A percentile compares a stretch with the other conserved stretches of the same genome.
These are phyloP conservation scores for Aureobasidium musti DNA, from an alignment of 2,329 filamentous ascomycete species.

Conservation along the genomic window DNA sequence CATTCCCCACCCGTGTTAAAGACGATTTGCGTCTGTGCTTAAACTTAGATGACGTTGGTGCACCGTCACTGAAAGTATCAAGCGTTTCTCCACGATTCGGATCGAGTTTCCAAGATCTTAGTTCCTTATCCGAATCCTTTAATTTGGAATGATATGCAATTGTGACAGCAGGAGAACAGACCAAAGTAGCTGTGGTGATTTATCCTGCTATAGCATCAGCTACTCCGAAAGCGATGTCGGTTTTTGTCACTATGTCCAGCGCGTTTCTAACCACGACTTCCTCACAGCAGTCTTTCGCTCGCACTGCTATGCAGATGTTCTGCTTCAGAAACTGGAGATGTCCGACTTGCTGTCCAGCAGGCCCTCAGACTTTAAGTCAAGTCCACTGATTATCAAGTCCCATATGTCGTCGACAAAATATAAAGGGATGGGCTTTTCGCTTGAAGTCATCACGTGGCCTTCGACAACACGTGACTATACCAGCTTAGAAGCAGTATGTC, in stretches of 20 bases:
- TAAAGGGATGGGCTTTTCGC: no score
- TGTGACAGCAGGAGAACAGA: no score
- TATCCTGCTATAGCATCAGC: neutral
- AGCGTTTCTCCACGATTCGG: conserved; percentile 7
- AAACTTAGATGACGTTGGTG: conserved; percentile 2
- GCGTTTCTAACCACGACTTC: neutral
- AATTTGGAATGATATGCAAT: neutral
- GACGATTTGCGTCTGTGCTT: neutral
- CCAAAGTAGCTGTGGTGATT: neutral
- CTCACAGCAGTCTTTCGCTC: neutral
- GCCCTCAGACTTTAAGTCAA: no score
- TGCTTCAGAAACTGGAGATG: neutral
- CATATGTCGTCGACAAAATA: no score
- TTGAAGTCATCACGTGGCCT: neutral
- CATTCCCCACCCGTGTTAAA: neutral
- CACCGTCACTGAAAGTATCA: neutral
- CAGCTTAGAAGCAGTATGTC: no score
- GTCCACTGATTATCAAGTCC: no score
- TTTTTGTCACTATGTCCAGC: no score
- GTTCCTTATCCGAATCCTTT: neutral
- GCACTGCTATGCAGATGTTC: neutral
- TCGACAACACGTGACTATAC: no score
- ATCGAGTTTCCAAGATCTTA: neutral
- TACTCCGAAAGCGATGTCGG: no score
- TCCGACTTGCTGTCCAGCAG: no score